phyloP scores from a whole-genome alignment of 164 flowering plant species.

The Magnolia officinalis region DNA sequence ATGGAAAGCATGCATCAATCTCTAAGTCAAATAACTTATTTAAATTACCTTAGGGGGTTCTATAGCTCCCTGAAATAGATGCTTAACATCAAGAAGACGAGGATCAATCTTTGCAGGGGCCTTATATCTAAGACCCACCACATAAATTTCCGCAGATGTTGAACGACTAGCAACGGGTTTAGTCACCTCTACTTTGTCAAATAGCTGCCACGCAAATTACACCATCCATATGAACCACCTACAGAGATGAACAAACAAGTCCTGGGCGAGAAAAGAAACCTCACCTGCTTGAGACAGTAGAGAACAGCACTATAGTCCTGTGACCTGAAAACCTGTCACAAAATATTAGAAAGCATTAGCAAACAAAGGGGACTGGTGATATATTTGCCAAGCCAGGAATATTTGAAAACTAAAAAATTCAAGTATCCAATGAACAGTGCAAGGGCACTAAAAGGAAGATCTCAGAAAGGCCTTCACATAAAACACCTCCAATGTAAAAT shows the following conservation, averaged over 20 bases:
- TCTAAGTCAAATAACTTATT: neutral
- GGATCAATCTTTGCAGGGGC: slow-evolving; percentile 98
- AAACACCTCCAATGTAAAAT: too few species aligned
- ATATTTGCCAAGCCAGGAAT: too few species aligned
- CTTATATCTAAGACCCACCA: slow-evolving; percentile 68
- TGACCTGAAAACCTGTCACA: slow-evolving; percentile 79
- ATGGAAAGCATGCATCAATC: neutral
- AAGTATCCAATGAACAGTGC: too few species aligned
- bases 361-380: too few species aligned
- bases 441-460: too few species aligned
- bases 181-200: slow-evolving; percentile 88
- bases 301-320: slow-evolving; percentile 83
- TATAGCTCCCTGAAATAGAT: slow-evolving; percentile 61
- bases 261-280: neutral
- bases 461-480: too few species aligned
- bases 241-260: neutral
- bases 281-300: slow-evolving; percentile 83
- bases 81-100: slow-evolving; percentile 85
- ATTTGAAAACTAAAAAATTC: too few species aligned
- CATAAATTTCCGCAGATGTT: slow-evolving; percentile 84
- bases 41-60: slow-evolving; percentile 68
- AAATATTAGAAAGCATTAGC: neutral
- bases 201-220: slow-evolving; percentile 49
- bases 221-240: slow-evolving; percentile 5
- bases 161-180: slow-evolving; percentile 91